phyloP scores from a whole-genome alignment of 257 asterid genomes.

The Plantago elongata region DNA sequence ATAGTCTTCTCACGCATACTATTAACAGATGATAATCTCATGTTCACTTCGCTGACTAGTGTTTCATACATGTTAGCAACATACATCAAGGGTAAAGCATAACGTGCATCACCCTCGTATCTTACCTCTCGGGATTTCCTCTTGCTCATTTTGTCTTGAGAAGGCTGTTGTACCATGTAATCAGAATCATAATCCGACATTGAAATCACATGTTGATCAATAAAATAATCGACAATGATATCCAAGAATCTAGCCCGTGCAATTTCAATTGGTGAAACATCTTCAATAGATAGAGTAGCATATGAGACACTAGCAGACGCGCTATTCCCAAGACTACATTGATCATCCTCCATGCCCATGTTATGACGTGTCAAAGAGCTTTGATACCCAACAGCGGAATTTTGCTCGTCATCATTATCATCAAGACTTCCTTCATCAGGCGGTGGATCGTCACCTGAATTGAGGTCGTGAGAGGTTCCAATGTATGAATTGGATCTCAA shows the following conservation, averaged over 20 bases:
- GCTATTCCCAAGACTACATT: conserved; percentile 64
- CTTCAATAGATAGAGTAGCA: conserved; percentile 66
- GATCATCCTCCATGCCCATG: conserved; percentile 77
- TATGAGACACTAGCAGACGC: conserved; percentile 62
- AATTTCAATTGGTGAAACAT: conserved; percentile 88
- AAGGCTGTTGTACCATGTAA: conserved; percentile 49
- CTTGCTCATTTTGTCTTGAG: conserved; percentile 57
- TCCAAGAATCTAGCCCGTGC: conserved; percentile 91
- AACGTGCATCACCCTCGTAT: conserved; percentile 84
- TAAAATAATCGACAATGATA: conserved; percentile 68
- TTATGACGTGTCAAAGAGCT: conserved; percentile 68
- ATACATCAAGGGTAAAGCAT: conserved; percentile 91
- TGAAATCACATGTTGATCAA: conserved; percentile 58
- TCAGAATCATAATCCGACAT: conserved; percentile 66
- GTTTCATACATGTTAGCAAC: conserved; percentile 91
- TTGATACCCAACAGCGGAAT: conserved; percentile 72
- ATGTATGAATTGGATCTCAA: conserved; percentile 71
- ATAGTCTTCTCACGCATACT: conserved; percentile 86
- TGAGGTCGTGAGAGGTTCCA: conserved; percentile 74
- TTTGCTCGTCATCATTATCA: conserved; percentile 73
- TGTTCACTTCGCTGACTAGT: conserved; percentile 76
- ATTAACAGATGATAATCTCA: conserved; percentile 64
- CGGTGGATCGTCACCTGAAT: conserved; percentile 57
- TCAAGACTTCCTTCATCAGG: conserved; percentile 46
- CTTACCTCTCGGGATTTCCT: conserved; percentile 59